Evolutionary conservation across 106 monocot species (phyloP).

Genomic region (Vanilla planifolia): DNA sequence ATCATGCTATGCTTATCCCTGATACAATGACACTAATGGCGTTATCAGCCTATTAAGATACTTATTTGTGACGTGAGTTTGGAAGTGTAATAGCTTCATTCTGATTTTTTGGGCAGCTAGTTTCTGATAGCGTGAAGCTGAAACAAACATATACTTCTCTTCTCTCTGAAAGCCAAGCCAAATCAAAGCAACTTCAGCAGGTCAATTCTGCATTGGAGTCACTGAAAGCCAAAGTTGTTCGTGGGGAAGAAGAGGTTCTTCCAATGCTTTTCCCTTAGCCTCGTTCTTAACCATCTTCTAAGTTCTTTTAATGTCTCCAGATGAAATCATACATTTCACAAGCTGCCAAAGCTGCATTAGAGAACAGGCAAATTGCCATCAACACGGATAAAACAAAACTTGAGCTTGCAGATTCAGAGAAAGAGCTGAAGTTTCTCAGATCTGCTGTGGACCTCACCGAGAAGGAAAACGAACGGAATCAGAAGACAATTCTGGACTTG

Average conservation of each 20-base stretch:
- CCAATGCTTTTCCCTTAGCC: slow-evolving; percentile 4
- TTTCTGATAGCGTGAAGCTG: slow-evolving; percentile 95
- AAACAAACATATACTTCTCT: slow-evolving; percentile 76
- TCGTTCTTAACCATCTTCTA: not conserved
- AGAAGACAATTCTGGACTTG: slow-evolving; percentile 48
- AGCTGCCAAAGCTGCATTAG: slow-evolving; percentile 60
- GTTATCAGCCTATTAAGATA: no score
- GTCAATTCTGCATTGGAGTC: slow-evolving; percentile 52
- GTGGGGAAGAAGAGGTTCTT: slow-evolving; percentile 79
- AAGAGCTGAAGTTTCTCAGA: slow-evolving; percentile 73
- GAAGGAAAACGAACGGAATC: slow-evolving; percentile 70
- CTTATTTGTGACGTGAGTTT: no score
- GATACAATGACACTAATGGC: no score
- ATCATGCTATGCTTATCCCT: no score
- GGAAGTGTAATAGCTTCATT: no score
- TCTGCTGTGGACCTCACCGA: slow-evolving; percentile 47
- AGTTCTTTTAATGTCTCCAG: slow-evolving; percentile 22
- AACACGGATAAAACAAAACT: slow-evolving; percentile 51
- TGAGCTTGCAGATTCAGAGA: slow-evolving; percentile 71
- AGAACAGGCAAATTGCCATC: slow-evolving; percentile 48
- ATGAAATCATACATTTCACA: slow-evolving; percentile 61
- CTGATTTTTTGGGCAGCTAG: slow-evolving; percentile 47
- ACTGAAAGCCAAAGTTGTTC: slow-evolving; percentile 44
- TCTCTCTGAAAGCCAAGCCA: slow-evolving; percentile 66
- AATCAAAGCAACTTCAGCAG: slow-evolving; percentile 67